phyloP scores from a whole-genome alignment of 2,329 filamentous ascomycete genomes.

The Trichoderma afroharzianum region DNA sequence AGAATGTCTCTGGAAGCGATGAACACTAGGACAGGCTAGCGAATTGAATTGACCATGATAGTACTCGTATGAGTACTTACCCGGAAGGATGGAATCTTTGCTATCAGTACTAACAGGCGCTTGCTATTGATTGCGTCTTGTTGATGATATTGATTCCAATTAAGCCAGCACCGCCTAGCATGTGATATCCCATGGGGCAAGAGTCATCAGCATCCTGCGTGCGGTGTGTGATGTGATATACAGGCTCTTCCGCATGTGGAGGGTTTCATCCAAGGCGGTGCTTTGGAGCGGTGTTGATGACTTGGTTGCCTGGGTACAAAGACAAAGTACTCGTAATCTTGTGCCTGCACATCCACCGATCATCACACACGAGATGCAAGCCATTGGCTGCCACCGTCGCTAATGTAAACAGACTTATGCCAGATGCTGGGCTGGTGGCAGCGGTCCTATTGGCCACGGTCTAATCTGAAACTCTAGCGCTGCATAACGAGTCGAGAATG shows the following conservation, averaged over 20 bases:
- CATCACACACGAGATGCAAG: conserved; percentile 7
- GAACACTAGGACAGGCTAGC: background rate
- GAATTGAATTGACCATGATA: background rate
- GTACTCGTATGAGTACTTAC: background rate
- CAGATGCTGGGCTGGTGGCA: conserved; percentile 23
- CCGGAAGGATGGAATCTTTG: background rate
- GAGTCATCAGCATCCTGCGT: background rate
- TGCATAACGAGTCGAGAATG: conserved; percentile 29
- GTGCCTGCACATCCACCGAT: conserved; percentile 6
- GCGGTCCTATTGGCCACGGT: conserved; percentile 29
- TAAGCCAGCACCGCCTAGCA: background rate
- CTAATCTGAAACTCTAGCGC: conserved; percentile 36
- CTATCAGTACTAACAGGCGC: background rate
- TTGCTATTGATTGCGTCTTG: background rate
- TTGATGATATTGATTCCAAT: background rate
- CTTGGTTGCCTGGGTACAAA: background rate
- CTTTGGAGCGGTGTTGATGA: background rate
- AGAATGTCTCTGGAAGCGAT: background rate
- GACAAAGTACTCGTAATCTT: background rate
- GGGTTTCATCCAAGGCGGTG: conserved; percentile 11
- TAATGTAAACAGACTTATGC: conserved; percentile 20
- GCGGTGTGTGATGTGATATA: background rate
- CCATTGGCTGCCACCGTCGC: conserved; percentile 17
- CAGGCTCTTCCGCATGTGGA: conserved; percentile 11
- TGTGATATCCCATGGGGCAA: background rate